Conservation (phyloP, 768 basidiomycete genomes). For the Hygrophorus russula region DNA sequence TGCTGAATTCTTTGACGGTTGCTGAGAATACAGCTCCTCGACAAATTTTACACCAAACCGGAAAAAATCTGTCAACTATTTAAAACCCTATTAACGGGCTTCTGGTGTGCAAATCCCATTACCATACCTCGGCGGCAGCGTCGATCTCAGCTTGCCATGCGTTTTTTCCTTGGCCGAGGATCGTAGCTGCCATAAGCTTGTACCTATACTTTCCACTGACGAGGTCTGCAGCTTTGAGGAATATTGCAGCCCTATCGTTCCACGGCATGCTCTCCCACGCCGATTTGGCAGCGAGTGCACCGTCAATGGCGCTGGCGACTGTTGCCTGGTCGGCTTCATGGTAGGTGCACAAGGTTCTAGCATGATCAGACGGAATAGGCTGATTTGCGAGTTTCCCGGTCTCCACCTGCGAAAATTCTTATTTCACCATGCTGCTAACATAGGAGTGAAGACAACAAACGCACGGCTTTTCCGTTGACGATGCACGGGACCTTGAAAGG, state of each 20-base stretch:
- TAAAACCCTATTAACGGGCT: slow-evolving; percentile 1
- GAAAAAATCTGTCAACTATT: slow-evolving; percentile 87
- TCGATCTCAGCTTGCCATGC: slow-evolving; percentile 99
- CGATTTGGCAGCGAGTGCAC: slow-evolving; percentile 75
- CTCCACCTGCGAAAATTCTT: slow-evolving; percentile 41
- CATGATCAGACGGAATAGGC: slow-evolving; percentile 79
- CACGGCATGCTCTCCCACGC: slow-evolving; percentile 94
- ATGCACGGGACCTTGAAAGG: slow-evolving; percentile 93
- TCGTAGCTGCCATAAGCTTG: slow-evolving; percentile 90
- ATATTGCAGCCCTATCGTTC: slow-evolving; percentile 96
- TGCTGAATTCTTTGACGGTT: slow-evolving; percentile 76
- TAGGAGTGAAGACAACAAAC: slow-evolving; percentile 14
- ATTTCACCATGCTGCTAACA: neutral
- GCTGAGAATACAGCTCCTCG: slow-evolving; percentile 86
- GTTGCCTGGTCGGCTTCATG: slow-evolving; percentile 78
- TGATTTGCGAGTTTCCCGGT: slow-evolving; percentile 75
- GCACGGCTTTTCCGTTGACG: slow-evolving; percentile 78
- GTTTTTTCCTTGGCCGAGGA: slow-evolving; percentile 98
- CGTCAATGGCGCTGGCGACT: slow-evolving; percentile 71
- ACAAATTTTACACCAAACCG: slow-evolving; percentile 96
- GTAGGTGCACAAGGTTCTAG: slow-evolving; percentile 70
- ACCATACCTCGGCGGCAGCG: slow-evolving; percentile 83
- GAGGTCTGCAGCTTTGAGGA: slow-evolving; percentile 95
- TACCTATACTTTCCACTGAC: slow-evolving; percentile 93
- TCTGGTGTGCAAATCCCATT: neutral